Evolutionary conservation across 306 rosid species (phyloP).

Genomic region (Myrica gale): DNA sequence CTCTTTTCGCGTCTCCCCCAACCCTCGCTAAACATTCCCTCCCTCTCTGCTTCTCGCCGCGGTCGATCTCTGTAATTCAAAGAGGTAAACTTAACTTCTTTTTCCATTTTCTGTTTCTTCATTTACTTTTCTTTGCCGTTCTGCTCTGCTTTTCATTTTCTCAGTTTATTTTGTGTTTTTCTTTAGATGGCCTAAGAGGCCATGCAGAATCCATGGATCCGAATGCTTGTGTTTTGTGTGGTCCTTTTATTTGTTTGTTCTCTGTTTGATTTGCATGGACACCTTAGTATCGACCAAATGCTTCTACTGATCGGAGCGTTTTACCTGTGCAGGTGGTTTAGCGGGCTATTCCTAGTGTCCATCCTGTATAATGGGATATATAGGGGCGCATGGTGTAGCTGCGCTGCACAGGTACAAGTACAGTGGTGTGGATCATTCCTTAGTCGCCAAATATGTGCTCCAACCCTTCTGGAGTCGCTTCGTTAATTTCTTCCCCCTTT

Average conservation of each 20-base stretch:
- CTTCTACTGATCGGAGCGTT: not conserved
- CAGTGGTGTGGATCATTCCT: slow-evolving; percentile 89
- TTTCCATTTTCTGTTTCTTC: not conserved
- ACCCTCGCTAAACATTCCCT: not conserved
- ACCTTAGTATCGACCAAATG: slow-evolving; percentile 6
- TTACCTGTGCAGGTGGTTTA: slow-evolving; percentile 3
- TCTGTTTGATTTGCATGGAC: not conserved
- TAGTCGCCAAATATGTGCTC: slow-evolving; percentile 76
- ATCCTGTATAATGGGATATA: slow-evolving; percentile 65
- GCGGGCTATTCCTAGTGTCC: slow-evolving; percentile 37
- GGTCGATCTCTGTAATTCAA: not conserved
- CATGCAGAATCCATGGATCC: not conserved
- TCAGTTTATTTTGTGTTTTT: not conserved
- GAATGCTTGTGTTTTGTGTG: not conserved
- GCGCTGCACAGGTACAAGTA: slow-evolving; percentile 79
- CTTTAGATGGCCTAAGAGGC: not conserved
- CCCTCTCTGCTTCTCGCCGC: not conserved
- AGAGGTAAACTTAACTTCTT: not conserved
- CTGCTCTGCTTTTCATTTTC: not conserved
- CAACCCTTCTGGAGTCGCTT: slow-evolving; percentile 89
- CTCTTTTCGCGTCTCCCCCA: too few species aligned
- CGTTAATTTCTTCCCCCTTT: slow-evolving; percentile 77
- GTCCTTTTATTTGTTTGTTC: not conserved
- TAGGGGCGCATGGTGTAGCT: slow-evolving; percentile 79
- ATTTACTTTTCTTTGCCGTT: not conserved